Evolutionary conservation across 2,329 filamentous ascomycete species (phyloP).

Genomic region (Aspergillus awamori): DNA sequence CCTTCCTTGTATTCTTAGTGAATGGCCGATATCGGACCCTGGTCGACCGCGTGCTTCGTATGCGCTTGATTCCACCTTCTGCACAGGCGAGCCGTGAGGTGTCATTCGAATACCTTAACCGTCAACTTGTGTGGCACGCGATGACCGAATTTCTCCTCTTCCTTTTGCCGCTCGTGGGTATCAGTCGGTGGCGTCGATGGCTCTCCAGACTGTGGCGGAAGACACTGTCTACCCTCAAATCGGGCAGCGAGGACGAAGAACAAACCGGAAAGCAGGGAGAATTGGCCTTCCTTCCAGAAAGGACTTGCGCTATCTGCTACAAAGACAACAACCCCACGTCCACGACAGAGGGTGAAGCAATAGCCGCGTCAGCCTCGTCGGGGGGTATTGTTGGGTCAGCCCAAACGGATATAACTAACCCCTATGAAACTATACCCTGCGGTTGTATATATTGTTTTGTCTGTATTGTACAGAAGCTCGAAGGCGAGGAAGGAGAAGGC

Average conservation of each 20-base stretch:
- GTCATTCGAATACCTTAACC: conserved; percentile 95
- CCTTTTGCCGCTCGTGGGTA: conserved; percentile 92
- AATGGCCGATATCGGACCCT: conserved; percentile 91
- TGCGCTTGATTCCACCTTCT: conserved; percentile 82
- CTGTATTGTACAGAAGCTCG: conserved; percentile 85
- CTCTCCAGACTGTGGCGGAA: conserved; percentile 84
- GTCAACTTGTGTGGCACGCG: conserved; percentile 98
- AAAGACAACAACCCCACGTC: conserved; percentile 80
- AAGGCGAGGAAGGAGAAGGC: conserved; percentile 90
- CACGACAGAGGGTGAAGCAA: conserved; percentile 72
- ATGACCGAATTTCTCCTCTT: conserved; percentile 99
- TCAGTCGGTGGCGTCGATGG: conserved; percentile 90
- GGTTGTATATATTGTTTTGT: conserved; percentile 95
- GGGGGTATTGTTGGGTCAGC: conserved; percentile 83
- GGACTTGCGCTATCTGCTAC: conserved; percentile 97
- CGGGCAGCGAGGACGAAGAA: conserved; percentile 53
- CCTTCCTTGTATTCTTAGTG: conserved; percentile 87
- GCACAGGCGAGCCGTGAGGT: conserved; percentile 88
- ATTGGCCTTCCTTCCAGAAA: conserved; percentile 81
- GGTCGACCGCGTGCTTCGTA: conserved; percentile 78
- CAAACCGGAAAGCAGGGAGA: conserved; percentile 65
- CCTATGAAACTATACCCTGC: conserved; percentile 87
- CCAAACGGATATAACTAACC: conserved; percentile 92
- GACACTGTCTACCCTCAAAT: conserved; percentile 65
- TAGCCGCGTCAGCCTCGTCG: conserved; percentile 67